These are phyloP conservation scores for Pestalotiopsis sp. DNA, from an alignment of 2,329 filamentous ascomycete species.

Conservation along the genomic window DNA sequence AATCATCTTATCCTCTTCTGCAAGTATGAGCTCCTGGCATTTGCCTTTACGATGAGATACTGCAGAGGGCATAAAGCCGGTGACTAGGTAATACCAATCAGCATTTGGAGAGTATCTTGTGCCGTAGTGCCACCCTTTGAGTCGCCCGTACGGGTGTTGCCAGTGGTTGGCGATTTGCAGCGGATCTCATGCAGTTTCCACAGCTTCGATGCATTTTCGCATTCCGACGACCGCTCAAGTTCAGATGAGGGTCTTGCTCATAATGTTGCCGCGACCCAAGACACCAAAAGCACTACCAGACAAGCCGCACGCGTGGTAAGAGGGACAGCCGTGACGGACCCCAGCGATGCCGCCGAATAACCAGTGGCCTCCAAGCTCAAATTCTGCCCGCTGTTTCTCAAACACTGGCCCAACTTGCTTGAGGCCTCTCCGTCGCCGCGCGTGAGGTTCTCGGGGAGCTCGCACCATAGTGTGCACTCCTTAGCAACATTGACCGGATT, in stretches of 20 bases:
- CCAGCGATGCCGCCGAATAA: background rate
- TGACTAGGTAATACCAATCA: background rate
- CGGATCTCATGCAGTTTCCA: no score
- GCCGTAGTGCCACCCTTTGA: no score
- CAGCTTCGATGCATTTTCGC: no score
- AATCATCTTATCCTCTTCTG: background rate
- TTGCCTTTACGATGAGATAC: background rate
- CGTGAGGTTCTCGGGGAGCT: background rate
- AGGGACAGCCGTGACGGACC: background rate
- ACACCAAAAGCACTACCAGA: background rate
- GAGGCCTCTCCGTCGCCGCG: background rate
- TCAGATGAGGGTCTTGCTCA: background rate
- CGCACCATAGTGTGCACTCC: conserved; percentile 4
- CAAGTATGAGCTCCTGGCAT: background rate
- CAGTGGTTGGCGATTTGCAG: no score
- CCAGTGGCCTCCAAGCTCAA: background rate
- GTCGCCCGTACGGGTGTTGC: no score
- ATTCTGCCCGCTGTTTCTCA: background rate
- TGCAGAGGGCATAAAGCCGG: background rate
- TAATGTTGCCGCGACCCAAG: background rate
- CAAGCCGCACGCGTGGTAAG: background rate
- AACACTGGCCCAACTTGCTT: background rate
- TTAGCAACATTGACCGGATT: background rate
- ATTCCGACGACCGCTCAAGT: no score
- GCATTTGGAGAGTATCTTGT: no score